Evolutionary conservation across 2,329 filamentous ascomycete species (phyloP).

Genomic region (Pestalotiopsis sp.): DNA sequence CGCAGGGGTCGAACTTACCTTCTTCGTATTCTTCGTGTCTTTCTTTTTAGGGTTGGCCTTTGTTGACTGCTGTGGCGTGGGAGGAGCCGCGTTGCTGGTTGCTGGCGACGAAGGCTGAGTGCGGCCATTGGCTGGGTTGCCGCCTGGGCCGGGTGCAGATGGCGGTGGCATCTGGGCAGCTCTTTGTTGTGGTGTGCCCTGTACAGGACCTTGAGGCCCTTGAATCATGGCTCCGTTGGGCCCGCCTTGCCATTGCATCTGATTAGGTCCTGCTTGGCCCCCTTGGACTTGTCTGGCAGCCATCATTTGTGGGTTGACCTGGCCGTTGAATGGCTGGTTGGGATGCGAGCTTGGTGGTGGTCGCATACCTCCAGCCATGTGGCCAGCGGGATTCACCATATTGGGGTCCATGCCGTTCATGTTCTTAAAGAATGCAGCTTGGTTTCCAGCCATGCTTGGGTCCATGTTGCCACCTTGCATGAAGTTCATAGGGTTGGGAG

Average conservation of each 20-base stretch:
- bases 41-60: conserved; percentile 82
- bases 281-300: conserved; percentile 39
- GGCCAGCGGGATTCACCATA: conserved; percentile 50
- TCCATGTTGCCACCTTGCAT: conserved; percentile 65
- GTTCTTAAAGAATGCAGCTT: conserved; percentile 56
- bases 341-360: conserved; percentile 72
- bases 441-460: conserved; percentile 54
- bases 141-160: conserved; percentile 55
- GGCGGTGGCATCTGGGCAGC: conserved; percentile 63
- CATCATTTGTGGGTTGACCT: conserved; percentile 66
- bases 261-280: conserved; percentile 39
- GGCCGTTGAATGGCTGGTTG: conserved; percentile 49
- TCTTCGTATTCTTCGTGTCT: conserved; percentile 66
- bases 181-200: conserved; percentile 74
- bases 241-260: conserved; percentile 51
- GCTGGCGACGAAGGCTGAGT: conserved; percentile 64
- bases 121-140: conserved; percentile 48
- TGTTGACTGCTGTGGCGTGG: conserved; percentile 73
- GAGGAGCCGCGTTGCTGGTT: conserved; percentile 67
- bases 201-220: conserved; percentile 53
- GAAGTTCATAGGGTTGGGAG: conserved; percentile 67
- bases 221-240: conserved; percentile 44
- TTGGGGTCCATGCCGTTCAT: conserved; percentile 56
- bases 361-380: conserved; percentile 65
- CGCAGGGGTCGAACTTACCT: conserved; percentile 53